Evolutionary conservation across 2,329 filamentous ascomycete species (phyloP), one percentile per base, ranked within the genome.

Genomic region (Paraconiothyrium brasiliense): DNA sequence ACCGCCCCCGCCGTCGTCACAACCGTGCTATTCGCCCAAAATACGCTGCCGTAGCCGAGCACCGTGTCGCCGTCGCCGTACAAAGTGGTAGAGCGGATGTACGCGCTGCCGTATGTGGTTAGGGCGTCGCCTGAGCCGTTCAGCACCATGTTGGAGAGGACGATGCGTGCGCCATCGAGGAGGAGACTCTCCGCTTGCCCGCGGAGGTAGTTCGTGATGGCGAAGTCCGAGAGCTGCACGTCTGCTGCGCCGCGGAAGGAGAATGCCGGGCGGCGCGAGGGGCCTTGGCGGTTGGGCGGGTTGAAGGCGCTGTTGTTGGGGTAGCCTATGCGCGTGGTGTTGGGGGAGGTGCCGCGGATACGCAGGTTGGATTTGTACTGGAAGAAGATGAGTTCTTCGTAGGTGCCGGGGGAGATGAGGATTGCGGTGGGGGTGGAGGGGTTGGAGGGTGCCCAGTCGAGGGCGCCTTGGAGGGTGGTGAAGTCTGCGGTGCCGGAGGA

Each of bases 171-270:
- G 30, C 65, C 63, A 13, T 59, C 50, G 16, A 60, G 43, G 16
- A 67, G 61, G 4, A 67, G 20, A 1, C 61, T 61, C 43, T 67
- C 65, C 2, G 65, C 63, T 61, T 67, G 65, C 13, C 63, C 63
- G 22, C 59, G 59, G 58, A 59, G 66, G 54, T 60, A 67, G 48
- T 67, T 67, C 1, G 32, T 65, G 49, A 64, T 62, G 0, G 63
- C 57, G 52, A 67, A 66, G 10, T 30, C 32, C 56, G 54, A 58
- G 9, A 67, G 52, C 32, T 66, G 65, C 1, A 66, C 35, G 54
- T 60, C 63, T n/a, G 32, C 54, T 41, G 49, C 49, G 13, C 58
- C 41, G 27, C 54, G 27, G 20, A 67, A 41, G 11, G 61, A 61
- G 52, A 67, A 66, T 1, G 65, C 65, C 2, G 59, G 50, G 50